phyloP scores from a whole-genome alignment of 169 alveolate species.

The Eimeria necatrix region DNA sequence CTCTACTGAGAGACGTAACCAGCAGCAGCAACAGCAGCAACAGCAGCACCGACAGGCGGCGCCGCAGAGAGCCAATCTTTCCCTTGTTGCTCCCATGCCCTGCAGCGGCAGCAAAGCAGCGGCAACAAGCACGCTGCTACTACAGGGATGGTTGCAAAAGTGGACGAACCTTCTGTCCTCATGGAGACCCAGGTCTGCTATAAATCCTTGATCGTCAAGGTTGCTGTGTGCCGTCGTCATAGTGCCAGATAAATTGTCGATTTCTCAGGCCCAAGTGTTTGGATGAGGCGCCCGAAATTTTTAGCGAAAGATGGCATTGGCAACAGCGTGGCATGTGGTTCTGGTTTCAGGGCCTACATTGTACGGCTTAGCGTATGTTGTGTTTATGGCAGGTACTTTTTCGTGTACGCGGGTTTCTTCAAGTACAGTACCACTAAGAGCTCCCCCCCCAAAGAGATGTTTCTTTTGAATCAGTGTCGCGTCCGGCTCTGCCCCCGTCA shows the following conservation, averaged over 20 bases:
- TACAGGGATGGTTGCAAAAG: conserved; percentile 80
- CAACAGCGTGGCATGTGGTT: background rate
- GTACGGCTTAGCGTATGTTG: background rate
- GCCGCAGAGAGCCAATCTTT: conserved; percentile 25
- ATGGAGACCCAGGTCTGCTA: conserved; percentile 73
- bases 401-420: conserved; percentile 75
- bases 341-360: background rate
- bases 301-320: too few species aligned
- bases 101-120: conserved; percentile 61
- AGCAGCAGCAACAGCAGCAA: conserved; percentile 63
- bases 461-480: conserved; percentile 76
- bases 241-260: too few species aligned
- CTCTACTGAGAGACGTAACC: conserved; percentile 8
- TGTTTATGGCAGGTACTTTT: conserved; percentile 15
- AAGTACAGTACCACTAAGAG: conserved; percentile 72
- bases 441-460: conserved; percentile 76
- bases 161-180: conserved; percentile 77
- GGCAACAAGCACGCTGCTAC: conserved; percentile 63
- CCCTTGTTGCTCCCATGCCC: conserved; percentile 51
- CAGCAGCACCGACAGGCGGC: conserved; percentile 40
- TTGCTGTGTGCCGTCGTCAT: too few species aligned
- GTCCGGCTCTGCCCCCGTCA: conserved; percentile 78
- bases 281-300: too few species aligned
- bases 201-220: background rate
- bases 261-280: too few species aligned